Evolutionary conservation across 495 filamentous ascomycete genomes (phyloP).

Genomic region (Delitschia confertaspora): DNA sequence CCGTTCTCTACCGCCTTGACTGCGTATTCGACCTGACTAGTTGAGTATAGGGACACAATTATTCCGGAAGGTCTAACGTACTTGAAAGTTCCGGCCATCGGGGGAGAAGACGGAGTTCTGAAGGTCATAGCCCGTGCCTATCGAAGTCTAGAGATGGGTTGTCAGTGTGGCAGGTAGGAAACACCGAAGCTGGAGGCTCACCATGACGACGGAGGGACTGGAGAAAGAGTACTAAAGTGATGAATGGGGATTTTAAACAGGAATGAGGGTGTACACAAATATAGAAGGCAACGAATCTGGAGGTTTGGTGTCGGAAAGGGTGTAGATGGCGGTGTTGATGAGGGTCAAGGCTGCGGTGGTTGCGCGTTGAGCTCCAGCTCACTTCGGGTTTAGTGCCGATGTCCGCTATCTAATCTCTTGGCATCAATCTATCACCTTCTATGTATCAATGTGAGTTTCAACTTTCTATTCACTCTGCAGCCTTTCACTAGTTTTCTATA

Average conservation of each 20-base stretch:
- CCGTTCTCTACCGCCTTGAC: slow-evolving; percentile 98
- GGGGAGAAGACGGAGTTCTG: slow-evolving; percentile 98
- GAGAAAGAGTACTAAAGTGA: neutral
- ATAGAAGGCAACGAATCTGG: slow-evolving; percentile 2
- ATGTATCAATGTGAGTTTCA: no score
- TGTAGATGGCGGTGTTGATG: slow-evolving; percentile 7
- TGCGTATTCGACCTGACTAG: slow-evolving; percentile 80
- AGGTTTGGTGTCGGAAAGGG: neutral
- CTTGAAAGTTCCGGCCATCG: slow-evolving; percentile 96
- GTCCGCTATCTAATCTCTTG: slow-evolving; percentile 7
- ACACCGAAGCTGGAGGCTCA: slow-evolving; percentile 4
- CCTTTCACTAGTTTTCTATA: no score
- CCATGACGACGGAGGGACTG: slow-evolving; percentile 23
- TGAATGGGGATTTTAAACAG: neutral
- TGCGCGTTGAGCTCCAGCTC: slow-evolving; percentile 11
- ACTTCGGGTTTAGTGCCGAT: neutral
- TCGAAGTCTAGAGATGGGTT: slow-evolving; percentile 65
- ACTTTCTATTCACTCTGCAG: no score
- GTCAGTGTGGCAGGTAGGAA: slow-evolving; percentile 12
- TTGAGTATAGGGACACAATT: neutral
- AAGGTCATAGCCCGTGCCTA: slow-evolving; percentile 98
- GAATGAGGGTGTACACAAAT: neutral
- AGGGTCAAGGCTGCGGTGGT: slow-evolving; percentile 5
- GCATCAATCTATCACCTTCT: no score
- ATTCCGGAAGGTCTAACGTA: slow-evolving; percentile 25